Evolutionary conservation across 2,329 filamentous ascomycete species (phyloP).

Genomic region (Diaporthe citri): DNA sequence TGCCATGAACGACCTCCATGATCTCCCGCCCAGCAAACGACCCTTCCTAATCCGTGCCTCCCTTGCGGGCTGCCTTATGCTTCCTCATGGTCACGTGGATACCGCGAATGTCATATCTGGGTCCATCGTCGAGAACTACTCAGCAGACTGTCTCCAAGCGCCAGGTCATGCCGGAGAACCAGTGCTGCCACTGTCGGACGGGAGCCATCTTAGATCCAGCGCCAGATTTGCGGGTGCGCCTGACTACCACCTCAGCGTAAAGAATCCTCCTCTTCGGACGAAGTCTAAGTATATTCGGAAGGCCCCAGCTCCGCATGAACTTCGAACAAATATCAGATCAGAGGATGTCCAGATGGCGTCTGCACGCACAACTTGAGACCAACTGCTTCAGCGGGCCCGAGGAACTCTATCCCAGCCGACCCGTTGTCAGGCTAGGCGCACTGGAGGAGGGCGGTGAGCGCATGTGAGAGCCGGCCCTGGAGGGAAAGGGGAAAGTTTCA

Average conservation of each 20-base stretch:
- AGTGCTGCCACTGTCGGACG: slow-evolving; percentile 24
- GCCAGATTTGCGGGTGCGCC: slow-evolving; percentile 13
- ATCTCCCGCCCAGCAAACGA: not conserved
- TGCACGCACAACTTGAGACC: slow-evolving; percentile 24
- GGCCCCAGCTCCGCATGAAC: slow-evolving; percentile 25
- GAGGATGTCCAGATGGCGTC: slow-evolving; percentile 29
- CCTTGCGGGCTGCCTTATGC: slow-evolving; percentile 10
- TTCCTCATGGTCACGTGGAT: not conserved
- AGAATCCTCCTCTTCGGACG: slow-evolving; percentile 7
- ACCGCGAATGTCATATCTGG: not conserved
- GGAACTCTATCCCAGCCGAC: slow-evolving; percentile 5
- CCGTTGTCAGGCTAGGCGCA: slow-evolving; percentile 9
- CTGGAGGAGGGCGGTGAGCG: not conserved
- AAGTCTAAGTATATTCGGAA: slow-evolving; percentile 21
- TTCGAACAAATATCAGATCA: slow-evolving; percentile 14
- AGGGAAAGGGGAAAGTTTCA: slow-evolving; percentile 10
- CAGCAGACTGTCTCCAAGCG: not conserved
- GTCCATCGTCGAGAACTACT: not conserved
- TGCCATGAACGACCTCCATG: not conserved
- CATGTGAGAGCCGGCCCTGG: not conserved
- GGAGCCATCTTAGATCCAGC: slow-evolving; percentile 26
- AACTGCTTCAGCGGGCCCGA: not conserved
- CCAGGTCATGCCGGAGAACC: not conserved
- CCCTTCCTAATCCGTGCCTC: slow-evolving; percentile 11
- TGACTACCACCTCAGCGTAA: not conserved